Conservation (phyloP, 2,329 filamentous ascomycete genomes). For the Cercospora beticola region DNA sequence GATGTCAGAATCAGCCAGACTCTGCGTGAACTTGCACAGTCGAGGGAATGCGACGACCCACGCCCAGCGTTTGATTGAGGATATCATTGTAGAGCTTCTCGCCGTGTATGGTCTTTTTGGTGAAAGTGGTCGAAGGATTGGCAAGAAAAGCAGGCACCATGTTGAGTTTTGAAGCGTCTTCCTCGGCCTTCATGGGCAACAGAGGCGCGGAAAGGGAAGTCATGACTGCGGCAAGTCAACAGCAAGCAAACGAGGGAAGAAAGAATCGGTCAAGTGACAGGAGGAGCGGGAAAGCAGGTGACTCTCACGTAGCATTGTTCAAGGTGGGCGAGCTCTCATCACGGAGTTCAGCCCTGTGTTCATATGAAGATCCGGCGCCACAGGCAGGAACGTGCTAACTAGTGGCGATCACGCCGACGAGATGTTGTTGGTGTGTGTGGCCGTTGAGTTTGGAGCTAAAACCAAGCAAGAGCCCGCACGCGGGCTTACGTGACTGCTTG, state of each 20-base stretch:
- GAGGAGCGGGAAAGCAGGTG: no score
- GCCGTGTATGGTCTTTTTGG: not conserved
- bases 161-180: not conserved
- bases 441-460: not conserved
- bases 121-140: not conserved
- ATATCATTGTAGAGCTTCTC: constrained; percentile 6
- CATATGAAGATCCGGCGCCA: not conserved
- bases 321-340: not conserved
- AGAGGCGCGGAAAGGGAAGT: not conserved
- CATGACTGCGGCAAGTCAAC: not conserved
- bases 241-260: not conserved
- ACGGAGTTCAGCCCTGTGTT: not conserved
- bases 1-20: not conserved
- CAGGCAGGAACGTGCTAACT: not conserved
- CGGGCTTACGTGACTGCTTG: not conserved
- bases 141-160: not conserved
- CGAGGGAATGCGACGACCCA: not conserved
- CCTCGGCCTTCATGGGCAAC: not conserved
- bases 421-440: not conserved
- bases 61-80: constrained; percentile 16
- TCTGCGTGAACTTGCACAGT: not conserved
- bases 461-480: not conserved
- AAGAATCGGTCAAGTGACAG: not conserved
- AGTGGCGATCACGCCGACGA: not conserved
- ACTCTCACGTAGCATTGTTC: not conserved